phyloP scores from a whole-genome alignment of 2,329 filamentous ascomycete species.

The Clarireedia sp. region DNA sequence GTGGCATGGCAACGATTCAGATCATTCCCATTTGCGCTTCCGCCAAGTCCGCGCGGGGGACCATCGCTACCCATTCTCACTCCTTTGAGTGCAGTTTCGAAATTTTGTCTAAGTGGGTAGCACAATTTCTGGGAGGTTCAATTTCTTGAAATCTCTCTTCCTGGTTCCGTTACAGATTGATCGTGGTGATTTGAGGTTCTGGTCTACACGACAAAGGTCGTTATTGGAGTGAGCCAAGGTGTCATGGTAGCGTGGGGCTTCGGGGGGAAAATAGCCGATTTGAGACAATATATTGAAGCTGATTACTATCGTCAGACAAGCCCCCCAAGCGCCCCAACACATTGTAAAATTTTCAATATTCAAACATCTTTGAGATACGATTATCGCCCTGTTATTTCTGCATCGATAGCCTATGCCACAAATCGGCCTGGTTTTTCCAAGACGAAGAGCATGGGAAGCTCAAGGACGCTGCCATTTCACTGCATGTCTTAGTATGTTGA shows the following conservation, averaged over 20 bases:
- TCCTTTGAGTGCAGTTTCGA: neutral
- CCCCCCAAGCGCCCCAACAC: too few relatives aligned
- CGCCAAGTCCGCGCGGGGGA: constrained; percentile 22
- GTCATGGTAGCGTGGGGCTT: neutral
- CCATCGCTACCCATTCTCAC: constrained; percentile 13
- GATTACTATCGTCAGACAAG: too few relatives aligned
- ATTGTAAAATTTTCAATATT: too few relatives aligned
- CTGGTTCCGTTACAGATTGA: neutral
- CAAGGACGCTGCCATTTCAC: neutral
- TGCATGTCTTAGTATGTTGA: neutral
- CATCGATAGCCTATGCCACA: too few relatives aligned
- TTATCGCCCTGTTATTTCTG: too few relatives aligned
- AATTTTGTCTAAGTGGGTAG: neutral
- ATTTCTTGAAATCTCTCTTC: neutral
- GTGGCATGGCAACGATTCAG: neutral
- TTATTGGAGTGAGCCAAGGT: neutral
- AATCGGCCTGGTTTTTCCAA: too few relatives aligned
- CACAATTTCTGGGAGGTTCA: neutral
- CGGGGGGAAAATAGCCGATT: too few relatives aligned
- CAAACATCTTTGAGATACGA: too few relatives aligned
- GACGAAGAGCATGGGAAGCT: neutral
- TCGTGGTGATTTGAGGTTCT: too few relatives aligned
- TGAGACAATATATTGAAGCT: too few relatives aligned
- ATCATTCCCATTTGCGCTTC: constrained; percentile 13
- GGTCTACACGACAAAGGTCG: neutral